phyloP scores from a whole-genome alignment of 495 filamentous ascomycete genomes.

The Hyphodiscus hymeniophilus region DNA sequence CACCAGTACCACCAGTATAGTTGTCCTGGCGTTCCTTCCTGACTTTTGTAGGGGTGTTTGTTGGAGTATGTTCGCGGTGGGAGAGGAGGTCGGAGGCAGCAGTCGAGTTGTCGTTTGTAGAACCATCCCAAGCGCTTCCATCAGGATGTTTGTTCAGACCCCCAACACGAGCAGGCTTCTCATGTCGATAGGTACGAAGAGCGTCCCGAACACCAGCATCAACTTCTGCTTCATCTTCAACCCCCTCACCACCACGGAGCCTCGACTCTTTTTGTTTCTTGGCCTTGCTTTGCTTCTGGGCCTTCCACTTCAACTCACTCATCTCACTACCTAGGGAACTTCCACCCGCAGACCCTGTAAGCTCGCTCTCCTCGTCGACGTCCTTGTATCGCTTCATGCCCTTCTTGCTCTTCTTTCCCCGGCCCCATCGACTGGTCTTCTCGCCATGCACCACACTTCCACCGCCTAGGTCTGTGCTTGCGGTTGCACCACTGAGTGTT shows the following conservation, averaged over 20 bases:
- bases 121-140: constrained; percentile 60
- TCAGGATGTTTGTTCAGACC: constrained; percentile 75
- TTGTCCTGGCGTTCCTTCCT: constrained; percentile 14
- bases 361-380: constrained; percentile 34
- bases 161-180: constrained; percentile 76
- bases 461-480: constrained; percentile 71
- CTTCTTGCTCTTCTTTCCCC: constrained; percentile 28
- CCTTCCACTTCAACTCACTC: constrained; percentile 8
- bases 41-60: constrained; percentile 35
- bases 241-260: neutral
- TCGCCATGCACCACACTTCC: constrained; percentile 29
- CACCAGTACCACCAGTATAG: constrained; percentile 21
- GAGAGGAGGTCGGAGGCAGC: constrained; percentile 28
- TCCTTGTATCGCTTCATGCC: constrained; percentile 31
- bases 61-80: constrained; percentile 43
- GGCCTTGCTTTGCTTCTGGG: constrained; percentile 21
- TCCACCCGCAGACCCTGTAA: constrained; percentile 8
- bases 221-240: constrained; percentile 14
- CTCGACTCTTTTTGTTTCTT: constrained; percentile 34
- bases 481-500: constrained; percentile 70
- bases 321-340: constrained; percentile 6
- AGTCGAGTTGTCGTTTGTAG: constrained; percentile 34
- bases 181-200: constrained; percentile 67
- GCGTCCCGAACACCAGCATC: constrained; percentile 42
- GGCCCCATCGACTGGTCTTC: constrained; percentile 28